Percentiles rank a stretch among this genome's conserved stretches.
Evolutionary conservation across 768 basidiomycete species (phyloP).

Genomic region (Gymnopilus junonius): DNA sequence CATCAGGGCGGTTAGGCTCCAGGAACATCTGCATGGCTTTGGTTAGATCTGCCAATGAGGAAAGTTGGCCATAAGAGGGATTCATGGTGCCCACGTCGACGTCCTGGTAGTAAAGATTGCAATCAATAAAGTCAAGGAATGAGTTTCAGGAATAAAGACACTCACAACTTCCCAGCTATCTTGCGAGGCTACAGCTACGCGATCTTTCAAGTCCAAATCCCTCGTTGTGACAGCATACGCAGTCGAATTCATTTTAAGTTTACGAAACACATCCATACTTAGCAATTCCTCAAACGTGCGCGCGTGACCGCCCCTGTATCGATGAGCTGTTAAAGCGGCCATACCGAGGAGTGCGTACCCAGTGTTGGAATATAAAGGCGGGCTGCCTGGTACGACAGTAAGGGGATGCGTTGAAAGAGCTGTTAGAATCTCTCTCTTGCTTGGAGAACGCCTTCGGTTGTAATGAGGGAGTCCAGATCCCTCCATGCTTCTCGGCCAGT

Average conservation of each 20-base stretch:
- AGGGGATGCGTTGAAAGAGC: background rate
- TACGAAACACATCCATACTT: background rate
- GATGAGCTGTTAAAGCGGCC: background rate
- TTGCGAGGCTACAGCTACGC: background rate
- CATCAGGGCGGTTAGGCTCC: background rate
- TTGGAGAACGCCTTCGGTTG: background rate
- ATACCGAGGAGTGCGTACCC: background rate
- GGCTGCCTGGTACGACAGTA: background rate
- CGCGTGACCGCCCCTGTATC: background rate
- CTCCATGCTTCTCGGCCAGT: slow-evolving; percentile 1
- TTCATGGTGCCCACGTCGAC: slow-evolving; percentile 3
- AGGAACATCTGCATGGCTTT: background rate
- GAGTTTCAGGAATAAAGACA: background rate
- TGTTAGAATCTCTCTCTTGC: background rate
- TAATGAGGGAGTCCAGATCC: slow-evolving; percentile 2
- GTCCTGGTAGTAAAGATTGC: background rate
- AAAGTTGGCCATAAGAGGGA: slow-evolving; percentile 3
- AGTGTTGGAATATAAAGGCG: background rate
- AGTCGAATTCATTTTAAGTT: background rate
- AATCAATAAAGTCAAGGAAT: background rate
- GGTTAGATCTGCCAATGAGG: background rate
- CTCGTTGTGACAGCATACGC: background rate
- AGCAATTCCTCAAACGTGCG: background rate
- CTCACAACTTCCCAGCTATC: background rate
- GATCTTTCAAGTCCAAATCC: background rate